Percentiles rank a stretch among this genome's conserved stretches.
phyloP scores from a whole-genome alignment of 2,329 filamentous ascomycete species.

The Hypomyces perniciosus region DNA sequence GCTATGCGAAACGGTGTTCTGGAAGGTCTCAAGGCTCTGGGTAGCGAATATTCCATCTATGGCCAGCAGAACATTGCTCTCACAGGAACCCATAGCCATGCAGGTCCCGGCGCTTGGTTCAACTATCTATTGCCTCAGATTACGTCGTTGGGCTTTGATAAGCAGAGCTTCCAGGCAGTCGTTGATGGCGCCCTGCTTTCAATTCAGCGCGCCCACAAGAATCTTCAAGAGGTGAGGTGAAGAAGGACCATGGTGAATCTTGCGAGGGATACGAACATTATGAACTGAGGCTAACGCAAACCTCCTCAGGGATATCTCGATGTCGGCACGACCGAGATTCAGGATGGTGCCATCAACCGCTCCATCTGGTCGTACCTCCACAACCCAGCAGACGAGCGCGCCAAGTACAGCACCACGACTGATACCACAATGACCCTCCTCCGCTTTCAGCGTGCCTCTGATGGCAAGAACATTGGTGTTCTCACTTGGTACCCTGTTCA shows the following conservation, averaged over 20 bases:
- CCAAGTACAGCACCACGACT: conserved; percentile 51
- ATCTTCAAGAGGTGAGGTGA: conserved; percentile 36
- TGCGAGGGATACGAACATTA: no score
- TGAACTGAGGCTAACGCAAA: no score
- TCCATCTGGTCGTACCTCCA: conserved; percentile 83
- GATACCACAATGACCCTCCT: conserved; percentile 66
- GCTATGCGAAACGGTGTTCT: conserved; percentile 84
- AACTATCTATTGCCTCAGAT: conserved; percentile 93
- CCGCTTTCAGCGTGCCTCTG: conserved; percentile 67
- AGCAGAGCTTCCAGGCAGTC: conserved; percentile 82
- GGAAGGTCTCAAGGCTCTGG: conserved; percentile 62
- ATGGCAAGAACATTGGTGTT: conserved; percentile 71
- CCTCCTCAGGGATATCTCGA: conserved; percentile 55
- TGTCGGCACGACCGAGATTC: conserved; percentile 62
- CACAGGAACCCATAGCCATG: conserved; percentile 89
- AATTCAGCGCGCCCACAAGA: conserved; percentile 68
- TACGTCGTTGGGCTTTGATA: conserved; percentile 78
- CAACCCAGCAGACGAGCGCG: conserved; percentile 73
- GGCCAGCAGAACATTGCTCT: conserved; percentile 76
- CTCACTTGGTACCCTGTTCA: conserved; percentile 91
- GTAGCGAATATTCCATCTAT: conserved; percentile 68
- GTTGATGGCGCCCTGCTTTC: conserved; percentile 80
- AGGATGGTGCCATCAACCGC: conserved; percentile 79
- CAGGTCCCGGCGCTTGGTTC: conserved; percentile 85
- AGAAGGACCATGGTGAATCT: neutral